Evolutionary conservation across 1,139 yeast species (phyloP).

Genomic region (Blastobotrys buckinghamii): DNA sequence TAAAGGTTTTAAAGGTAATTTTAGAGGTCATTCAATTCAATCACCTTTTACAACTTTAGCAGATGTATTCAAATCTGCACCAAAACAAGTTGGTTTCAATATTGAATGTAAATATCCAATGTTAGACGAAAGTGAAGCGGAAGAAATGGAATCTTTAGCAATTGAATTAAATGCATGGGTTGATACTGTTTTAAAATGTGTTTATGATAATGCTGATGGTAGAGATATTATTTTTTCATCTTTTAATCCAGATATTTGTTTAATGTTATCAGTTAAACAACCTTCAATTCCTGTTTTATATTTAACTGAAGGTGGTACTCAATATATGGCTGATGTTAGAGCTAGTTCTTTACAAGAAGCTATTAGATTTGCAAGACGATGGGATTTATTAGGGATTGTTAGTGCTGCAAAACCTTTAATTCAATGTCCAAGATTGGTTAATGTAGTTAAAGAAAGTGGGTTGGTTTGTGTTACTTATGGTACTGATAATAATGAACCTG

Average conservation of each 20-base stretch:
- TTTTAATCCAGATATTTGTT: conserved; percentile 91
- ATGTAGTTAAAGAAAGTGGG: conserved; percentile 84
- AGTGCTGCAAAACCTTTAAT: conserved; percentile 83
- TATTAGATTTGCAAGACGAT: conserved; percentile 80
- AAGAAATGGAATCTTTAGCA: conserved; percentile 81
- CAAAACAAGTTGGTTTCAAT: conserved; percentile 82
- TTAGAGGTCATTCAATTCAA: conserved; percentile 84
- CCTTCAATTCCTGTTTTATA: conserved; percentile 81
- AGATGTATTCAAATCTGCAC: conserved; percentile 77
- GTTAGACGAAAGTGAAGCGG: conserved; percentile 87
- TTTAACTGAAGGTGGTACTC: conserved; percentile 83
- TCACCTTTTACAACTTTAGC: conserved; percentile 85
- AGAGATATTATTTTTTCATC: conserved; percentile 88
- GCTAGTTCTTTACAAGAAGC: conserved; percentile 89
- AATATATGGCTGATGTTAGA: conserved; percentile 78
- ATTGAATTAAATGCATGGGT: conserved; percentile 83
- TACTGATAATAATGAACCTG: conserved; percentile 75
- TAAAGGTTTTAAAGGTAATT: conserved; percentile 86
- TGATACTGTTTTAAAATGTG: conserved; percentile 67
- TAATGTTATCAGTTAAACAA: conserved; percentile 80
- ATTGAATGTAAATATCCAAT: conserved; percentile 94
- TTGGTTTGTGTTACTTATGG: conserved; percentile 95
- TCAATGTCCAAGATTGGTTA: conserved; percentile 80
- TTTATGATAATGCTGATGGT: conserved; percentile 72
- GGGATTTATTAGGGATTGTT: conserved; percentile 91